These are phyloP conservation scores for Talaromyces sp. DNA, from an alignment of 2,329 filamentous ascomycete genomes.

Conservation along the genomic window DNA sequence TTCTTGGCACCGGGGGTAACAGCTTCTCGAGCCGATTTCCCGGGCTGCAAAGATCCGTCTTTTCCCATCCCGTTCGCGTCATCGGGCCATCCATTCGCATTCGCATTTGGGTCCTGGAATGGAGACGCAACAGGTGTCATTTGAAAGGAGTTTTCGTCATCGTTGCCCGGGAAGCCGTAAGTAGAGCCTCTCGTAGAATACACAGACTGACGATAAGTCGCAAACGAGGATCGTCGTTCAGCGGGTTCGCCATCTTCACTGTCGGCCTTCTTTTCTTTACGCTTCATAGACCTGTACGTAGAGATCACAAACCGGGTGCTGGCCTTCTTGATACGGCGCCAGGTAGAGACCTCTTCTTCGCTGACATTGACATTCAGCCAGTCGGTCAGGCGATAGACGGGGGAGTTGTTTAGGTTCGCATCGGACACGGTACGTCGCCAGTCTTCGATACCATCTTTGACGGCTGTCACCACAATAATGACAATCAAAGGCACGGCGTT, in stretches of 20 bases:
- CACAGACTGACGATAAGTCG: constrained; percentile 51
- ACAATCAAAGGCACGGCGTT: constrained; percentile 89
- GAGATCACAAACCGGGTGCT: constrained; percentile 59
- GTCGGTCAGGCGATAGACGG: constrained; percentile 80
- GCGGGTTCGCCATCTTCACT: constrained; percentile 8
- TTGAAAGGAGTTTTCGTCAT: constrained; percentile 64
- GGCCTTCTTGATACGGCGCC: constrained; percentile 89
- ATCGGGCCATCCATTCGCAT: constrained; percentile 37
- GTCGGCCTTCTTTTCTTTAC: constrained; percentile 42
- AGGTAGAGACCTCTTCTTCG: constrained; percentile 76
- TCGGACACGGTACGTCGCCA: constrained; percentile 87
- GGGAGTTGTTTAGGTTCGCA: constrained; percentile 91
- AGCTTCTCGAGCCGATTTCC: constrained; percentile 24
- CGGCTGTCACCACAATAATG: constrained; percentile 78
- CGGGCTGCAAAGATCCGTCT: constrained; percentile 25
- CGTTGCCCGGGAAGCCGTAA: constrained; percentile 32
- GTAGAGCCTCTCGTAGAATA: constrained; percentile 50
- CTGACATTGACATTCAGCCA: constrained; percentile 93
- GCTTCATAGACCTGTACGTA: constrained; percentile 49
- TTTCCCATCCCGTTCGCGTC: constrained; percentile 21
- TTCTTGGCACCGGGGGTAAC: constrained; percentile 36
- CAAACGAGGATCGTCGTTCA: constrained; percentile 57
- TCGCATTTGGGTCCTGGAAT: constrained; percentile 49
- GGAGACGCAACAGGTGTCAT: constrained; percentile 95
- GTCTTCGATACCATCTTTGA: constrained; percentile 95